Conservation (phyloP, 148 eudicot genomes). For the Fagopyrum tataricum region DNA sequence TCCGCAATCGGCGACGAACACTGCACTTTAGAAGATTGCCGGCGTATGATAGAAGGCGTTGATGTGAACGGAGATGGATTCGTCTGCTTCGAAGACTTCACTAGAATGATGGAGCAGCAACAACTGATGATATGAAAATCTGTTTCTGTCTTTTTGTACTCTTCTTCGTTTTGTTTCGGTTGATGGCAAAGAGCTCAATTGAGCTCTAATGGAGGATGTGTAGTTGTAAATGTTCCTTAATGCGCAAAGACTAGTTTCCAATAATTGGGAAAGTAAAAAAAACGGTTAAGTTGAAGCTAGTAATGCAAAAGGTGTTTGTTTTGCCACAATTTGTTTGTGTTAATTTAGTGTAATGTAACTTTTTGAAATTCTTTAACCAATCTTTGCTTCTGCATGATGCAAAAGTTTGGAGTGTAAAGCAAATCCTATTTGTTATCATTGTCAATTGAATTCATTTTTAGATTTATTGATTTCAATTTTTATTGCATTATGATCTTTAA, state of each 20-base stretch:
- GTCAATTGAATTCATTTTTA: no score
- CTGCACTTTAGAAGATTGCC: slow-evolving; percentile 53
- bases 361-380: no score
- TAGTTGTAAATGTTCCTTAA: background rate
- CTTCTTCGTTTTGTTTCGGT: background rate
- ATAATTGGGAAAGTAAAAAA: background rate
- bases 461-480: no score
- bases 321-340: background rate
- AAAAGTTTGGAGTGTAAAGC: no score
- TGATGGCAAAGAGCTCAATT: background rate
- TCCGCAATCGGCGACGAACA: slow-evolving; percentile 29
- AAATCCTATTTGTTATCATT: no score
- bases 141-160: background rate
- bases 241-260: background rate
- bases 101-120: slow-evolving; percentile 16
- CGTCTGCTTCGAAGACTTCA: slow-evolving; percentile 19
- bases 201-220: background rate
- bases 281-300: background rate
- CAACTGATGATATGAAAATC: background rate
- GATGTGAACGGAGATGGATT: slow-evolving; percentile 20
- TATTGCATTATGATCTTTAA: no score
- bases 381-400: no score
- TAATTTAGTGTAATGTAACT: no score
- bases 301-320: background rate
- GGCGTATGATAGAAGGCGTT: slow-evolving; percentile 16